Evolutionary conservation across 2,329 filamentous ascomycete species (phyloP), one percentile per base, ranked within the genome.

Genomic region (Fusarium luffae): DNA sequence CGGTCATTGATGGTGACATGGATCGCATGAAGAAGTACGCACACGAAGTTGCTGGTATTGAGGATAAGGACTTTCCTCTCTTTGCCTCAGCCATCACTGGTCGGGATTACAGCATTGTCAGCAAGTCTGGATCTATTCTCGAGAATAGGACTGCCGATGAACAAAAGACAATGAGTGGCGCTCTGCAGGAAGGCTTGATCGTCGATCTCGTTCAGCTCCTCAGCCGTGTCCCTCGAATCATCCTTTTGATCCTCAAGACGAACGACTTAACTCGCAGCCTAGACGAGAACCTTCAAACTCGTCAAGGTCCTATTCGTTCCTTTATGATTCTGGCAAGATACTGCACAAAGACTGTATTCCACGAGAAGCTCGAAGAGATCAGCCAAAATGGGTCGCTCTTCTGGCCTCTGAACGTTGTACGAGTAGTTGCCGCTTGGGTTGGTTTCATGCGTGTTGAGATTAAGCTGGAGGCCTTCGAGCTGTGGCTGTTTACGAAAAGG

Each of bases 1-100:
- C 96, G 7, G 93, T 99, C 25, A 92, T 99, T 54, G 93, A 98
- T 72, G 92, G 92, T 1, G 93, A 99, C 76, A 91, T 97, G 81
- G 81, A 85, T 5, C 85, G 86, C 21, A 99, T 99, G 96, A 91
- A 93, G 71, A 89, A 90, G 74, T 97, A 97, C 78, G 92, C 95
- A 3, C 88, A 91, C 72, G 92, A 97, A 76, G 93, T 98, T 4
- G 96, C 95, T 4, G 93, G 93, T 14, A 90, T 99, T 64, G 91
- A 86, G 7, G 94, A 97, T 66, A 90, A 94, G 71, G 92, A 97
- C 75, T 99, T 99, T 76, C 94, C 94, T 2, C 87, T 99, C 21
- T 99, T 99, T 78, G 96, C 95, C 2, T 96, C 92, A 13, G 96
- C 96, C 59, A 99, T 99, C 76, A 99, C 96, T 0, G 96, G 96